Conservation (phyloP, 371 early-diverging fungal species). For the Fennellomyces sp. region DNA sequence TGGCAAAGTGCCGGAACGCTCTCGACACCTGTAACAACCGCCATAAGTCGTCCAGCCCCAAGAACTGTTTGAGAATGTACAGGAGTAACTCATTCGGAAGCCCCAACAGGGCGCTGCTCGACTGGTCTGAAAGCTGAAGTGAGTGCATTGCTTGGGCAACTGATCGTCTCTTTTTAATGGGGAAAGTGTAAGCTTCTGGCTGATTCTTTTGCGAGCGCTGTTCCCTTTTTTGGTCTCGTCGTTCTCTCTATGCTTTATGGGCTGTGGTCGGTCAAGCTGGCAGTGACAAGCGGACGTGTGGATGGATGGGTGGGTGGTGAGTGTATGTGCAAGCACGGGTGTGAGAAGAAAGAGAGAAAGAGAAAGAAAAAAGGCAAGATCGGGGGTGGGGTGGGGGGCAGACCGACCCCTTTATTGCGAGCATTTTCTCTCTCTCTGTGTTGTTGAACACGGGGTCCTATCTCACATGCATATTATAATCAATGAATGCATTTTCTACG, state of each 20-base stretch:
- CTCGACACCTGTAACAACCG: constrained; percentile 32
- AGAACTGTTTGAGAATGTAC: constrained; percentile 36
- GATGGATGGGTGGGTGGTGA: neutral
- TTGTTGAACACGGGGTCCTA: constrained; percentile 5
- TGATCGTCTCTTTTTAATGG: neutral
- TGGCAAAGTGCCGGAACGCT: constrained; percentile 30
- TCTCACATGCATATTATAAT: constrained; percentile 4
- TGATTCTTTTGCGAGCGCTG: neutral
- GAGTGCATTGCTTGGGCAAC: neutral
- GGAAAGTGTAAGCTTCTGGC: neutral
- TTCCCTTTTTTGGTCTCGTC: neutral
- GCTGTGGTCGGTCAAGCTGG: neutral
- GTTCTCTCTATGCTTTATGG: neutral
- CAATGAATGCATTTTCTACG: neutral
- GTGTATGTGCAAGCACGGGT: neutral
- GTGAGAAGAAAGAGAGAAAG: neutral
- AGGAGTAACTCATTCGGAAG: constrained; percentile 45
- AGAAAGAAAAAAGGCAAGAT: constrained; percentile 1
- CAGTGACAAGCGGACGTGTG: neutral
- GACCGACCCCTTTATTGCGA: neutral
- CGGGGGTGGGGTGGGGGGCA: neutral
- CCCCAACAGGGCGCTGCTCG: constrained; percentile 17
- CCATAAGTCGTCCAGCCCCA: constrained; percentile 44
- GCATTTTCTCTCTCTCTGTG: neutral
- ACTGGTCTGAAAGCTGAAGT: neutral